phyloP scores from a whole-genome alignment of 176 grass and related monocot species.

The Thalia dealbata region DNA sequence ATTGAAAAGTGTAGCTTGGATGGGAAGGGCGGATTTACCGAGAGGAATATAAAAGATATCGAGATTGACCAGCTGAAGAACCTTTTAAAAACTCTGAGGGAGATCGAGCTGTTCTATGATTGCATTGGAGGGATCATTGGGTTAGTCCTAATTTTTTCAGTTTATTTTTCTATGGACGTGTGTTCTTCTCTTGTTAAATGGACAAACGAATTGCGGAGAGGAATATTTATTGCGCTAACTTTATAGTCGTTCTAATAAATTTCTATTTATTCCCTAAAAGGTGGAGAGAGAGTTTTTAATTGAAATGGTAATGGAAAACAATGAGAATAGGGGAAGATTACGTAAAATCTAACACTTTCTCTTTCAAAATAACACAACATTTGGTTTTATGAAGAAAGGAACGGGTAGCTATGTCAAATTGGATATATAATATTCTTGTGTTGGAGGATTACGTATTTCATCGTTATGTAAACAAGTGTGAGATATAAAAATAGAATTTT shows the following conservation, averaged over 20 bases:
- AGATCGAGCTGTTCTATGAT: conserved; percentile 73
- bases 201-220: no score
- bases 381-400: no score
- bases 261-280: no score
- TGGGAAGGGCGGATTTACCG: conserved; percentile 3
- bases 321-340: not conserved
- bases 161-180: not conserved
- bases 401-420: no score
- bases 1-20: conserved; percentile 66
- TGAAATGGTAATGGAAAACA: not conserved
- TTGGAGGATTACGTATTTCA: not conserved
- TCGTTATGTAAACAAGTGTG: not conserved
- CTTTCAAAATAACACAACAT: no score
- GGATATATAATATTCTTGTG: no score
- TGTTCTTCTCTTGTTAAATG: no score
- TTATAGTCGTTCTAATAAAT: no score
- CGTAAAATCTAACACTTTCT: not conserved
- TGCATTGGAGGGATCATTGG: conserved; percentile 95
- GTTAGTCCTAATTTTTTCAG: conserved; percentile 31
- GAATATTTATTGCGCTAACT: no score
- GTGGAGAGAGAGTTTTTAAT: not conserved
- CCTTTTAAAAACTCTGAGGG: conserved; percentile 60
- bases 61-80: conserved; percentile 38
- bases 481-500: not conserved
- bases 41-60: conserved; percentile 15